A percentile compares a stretch with the other conserved stretches of the same genome.
These are phyloP conservation scores for Blastobotrys muscicola DNA, from an alignment of 805 yeast genomes.

Conservation along the genomic window DNA sequence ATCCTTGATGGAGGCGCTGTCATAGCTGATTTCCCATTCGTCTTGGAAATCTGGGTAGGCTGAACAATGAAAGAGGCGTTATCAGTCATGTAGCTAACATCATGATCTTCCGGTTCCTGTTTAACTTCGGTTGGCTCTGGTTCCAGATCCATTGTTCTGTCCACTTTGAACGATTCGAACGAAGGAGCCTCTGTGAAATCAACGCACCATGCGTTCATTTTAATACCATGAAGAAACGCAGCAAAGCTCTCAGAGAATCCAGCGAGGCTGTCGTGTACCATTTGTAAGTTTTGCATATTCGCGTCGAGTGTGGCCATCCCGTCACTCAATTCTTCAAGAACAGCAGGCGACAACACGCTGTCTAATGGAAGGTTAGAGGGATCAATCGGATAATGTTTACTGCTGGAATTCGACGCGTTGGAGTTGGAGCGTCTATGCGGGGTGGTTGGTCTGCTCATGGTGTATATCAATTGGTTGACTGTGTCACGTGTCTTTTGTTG, in stretches of 20 bases:
- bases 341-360: slow-evolving; percentile 1
- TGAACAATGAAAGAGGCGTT: slow-evolving; percentile 25
- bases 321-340: slow-evolving; percentile 25
- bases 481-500: no score
- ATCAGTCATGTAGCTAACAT: slow-evolving; percentile 26
- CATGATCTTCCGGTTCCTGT: slow-evolving; percentile 10
- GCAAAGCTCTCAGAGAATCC: slow-evolving; percentile 72
- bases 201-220: slow-evolving; percentile 83
- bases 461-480: no score
- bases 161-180: slow-evolving; percentile 9
- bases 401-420: slow-evolving; percentile 13
- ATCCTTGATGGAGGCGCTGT: no score
- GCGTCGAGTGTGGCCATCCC: slow-evolving; percentile 41
- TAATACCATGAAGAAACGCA: slow-evolving; percentile 66
- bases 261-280: slow-evolving; percentile 49
- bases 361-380: slow-evolving; percentile 8
- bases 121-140: slow-evolving; percentile 3
- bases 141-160: not conserved
- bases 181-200: slow-evolving; percentile 40
- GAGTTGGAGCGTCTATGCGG: slow-evolving; percentile 19
- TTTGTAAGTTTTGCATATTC: slow-evolving; percentile 47
- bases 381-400: slow-evolving; percentile 14
- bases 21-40: no score
- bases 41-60: slow-evolving; percentile 12
- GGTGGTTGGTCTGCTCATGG: slow-evolving; percentile 11